Evolutionary conservation across 176 grass and related monocot genomes (phyloP), one percentile per base, ranked within the genome.

Genomic region (Areca catechu): DNA sequence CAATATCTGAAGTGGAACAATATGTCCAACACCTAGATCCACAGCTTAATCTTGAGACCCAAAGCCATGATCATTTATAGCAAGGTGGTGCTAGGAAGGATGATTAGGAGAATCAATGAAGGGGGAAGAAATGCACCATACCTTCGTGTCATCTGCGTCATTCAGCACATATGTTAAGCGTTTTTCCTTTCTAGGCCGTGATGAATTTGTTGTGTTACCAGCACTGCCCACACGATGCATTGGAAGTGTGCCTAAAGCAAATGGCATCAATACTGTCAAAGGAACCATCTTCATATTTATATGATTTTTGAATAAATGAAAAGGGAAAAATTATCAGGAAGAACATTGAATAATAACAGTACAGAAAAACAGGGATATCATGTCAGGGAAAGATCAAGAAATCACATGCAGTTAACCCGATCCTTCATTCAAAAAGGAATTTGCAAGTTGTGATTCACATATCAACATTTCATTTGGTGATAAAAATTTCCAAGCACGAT

Each of bases 181-280:
- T 62, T 98, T 98, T 80, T 98, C 93, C 81, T 83, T 98, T 70
- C 87, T 74, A 14, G 93, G 93, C 27, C 93, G 83, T 80, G 72
- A 85, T 66, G 93, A 98, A 77, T 58, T 56, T 0, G 75, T 23
- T 6, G 84, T 78, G 27, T 88, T 92, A 74, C 84, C 76, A 55
- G 81, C 83, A 85, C 93, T 98, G 22, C 75, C 87, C 25, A 98
- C 87, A 62, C 93, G 81, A 87, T 88, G 93, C 93, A 98, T 98
- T 69, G 75, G 75, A 78, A 29, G 27, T 19, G 58, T 82, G 30
- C 65, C 56, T 68, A 81, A 47, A 59, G 72, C 58, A 83, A 69
- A 24, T 28, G n/a, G 30, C 58, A 75, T 12, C 34, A 43, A 12
- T 43, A 12, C 34, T 43, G 34, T 43, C 34, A 43, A 43, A 12